Evolutionary conservation across 495 filamentous ascomycete species (phyloP), one percentile per base, ranked within the genome.

Genomic region (Xylaria bambusicola): DNA sequence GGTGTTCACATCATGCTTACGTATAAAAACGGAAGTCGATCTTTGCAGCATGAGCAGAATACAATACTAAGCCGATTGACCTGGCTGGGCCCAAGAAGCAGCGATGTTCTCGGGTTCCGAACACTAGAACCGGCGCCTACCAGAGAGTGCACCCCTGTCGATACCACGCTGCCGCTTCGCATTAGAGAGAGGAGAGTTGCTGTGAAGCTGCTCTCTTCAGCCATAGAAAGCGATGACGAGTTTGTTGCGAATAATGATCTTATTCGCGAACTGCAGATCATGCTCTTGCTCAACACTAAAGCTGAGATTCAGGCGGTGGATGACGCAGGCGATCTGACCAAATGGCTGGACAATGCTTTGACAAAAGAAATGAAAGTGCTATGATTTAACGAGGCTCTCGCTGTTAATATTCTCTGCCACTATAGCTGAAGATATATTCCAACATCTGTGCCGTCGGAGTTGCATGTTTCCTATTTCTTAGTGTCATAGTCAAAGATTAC

Each of bases 261-360:
- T 75, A 78, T 82, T 44, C 66, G 69, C 10, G 90, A 94, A 65
- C 66, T 98, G 62, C 93, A 96, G 73, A 71, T 81, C 4, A 97
- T 98, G 92, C 70, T 98, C 46, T 84, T 96, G 77, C 67, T 96
- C 51, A 89, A 90, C 64, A 59, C 91, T 51, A 98, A 98, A 69
- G 90, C 88, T 2, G 94, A 98, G 73, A 93, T 94, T 60, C 90
- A 98, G 74, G 78, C 89, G 8, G 75, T 97, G 52, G 90, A 91
- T 58, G 77, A 83, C 18, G 69, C 73, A 24, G 79, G 80, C 0
- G 81, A 86, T 13, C 68, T 94, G 35, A 81, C 83, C 15, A 55
- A 66, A 1, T 93, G 91, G 90, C 74, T 94, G 52, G 81, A 90
- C 58, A 62, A 66, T 38, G 17, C 57, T 29, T 53, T 60, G 31